Evolutionary conservation across 495 filamentous ascomycete species (phyloP), one percentile per base, ranked within the genome.

Genomic region (Penicillium canescens): DNA sequence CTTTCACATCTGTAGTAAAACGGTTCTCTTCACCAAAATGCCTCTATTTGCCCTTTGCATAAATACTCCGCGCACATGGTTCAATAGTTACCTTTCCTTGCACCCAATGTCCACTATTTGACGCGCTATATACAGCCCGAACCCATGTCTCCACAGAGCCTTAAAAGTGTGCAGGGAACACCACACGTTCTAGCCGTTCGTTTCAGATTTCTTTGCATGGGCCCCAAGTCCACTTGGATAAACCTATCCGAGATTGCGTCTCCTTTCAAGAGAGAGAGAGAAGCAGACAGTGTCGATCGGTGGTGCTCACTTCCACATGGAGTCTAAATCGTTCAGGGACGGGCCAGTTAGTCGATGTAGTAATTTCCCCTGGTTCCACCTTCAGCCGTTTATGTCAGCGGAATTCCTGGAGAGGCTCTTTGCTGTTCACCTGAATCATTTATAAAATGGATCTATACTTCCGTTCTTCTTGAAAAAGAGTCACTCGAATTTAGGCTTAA

Each of bases 331-430:
- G 8, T 16, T 12, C 42, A 26, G 26, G 28, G 54, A 52, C 54
- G 54, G 54, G 24, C 54, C 54, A 52, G 42, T n/a, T n/a, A 41
- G 42, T 34, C 54, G 47, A 57, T 52, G 35, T 37, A 35, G 37
- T n/a, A 42, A 41, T 35, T 36, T 52, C 48, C 42, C 48, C 42
- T 56, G 1, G 40, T 26, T 4, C 49, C 49, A 31, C 28, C 28
- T 1, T 31, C 23, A 24, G 23, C 23, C 23, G 28, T 31, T 8
- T 7, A 2, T 31, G 28, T 31, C 23, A 24, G 23, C 6, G 23
- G 28, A 10, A 31, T 2, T 18, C 18, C 18, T 7, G 28, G 28
- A 31, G 28, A 31, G 8, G 8, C 7, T 31, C 6, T 31, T 31
- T 5, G 8, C 28, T 31, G 6, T 31, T 6, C 28, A 2, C 28